Evolutionary conservation across 2,329 filamentous ascomycete species (phyloP), one percentile per base, ranked within the genome.

Genomic region (Neonectria neomacrospora): DNA sequence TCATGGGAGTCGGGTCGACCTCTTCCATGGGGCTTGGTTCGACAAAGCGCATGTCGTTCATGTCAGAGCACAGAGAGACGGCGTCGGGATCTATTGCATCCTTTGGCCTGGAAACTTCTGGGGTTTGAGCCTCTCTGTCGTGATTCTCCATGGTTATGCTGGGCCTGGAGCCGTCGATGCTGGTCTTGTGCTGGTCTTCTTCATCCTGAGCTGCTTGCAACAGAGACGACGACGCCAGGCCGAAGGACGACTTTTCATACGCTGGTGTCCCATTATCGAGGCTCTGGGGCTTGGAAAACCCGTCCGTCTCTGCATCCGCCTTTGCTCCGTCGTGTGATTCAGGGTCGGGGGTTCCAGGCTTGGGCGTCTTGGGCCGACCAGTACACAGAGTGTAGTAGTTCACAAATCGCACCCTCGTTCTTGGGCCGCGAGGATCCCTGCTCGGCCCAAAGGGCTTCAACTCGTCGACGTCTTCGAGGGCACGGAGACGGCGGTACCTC

Each of bases 321-420:
- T 67, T 58, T 12, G 28, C 39, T 10, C 65, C 65, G 1, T 58
- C 61, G 22, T 32, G 23, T 6, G 42, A 45, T 22, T 54, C 62
- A 3, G 54, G 30, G 2, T 63, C 42, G 8, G 58, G 60, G 7
- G 63, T 58, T 1, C 54, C 61, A 7, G 55, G 5, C 32, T 73
- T 73, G 18, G 72, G 69, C 5, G 67, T 57, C 69, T 91, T 94
- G 2, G 85, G 84, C 62, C 88, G 84, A 3, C 94, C 94, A 10
- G 91, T 90, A 68, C 91, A 94, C n/a, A 91, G 86, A 1, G 94
- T 97, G 75, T 95, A 97, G 76, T 97, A 97, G 74, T 97, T 97
- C 61, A 93, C 84, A 72, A 97, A 97, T 16, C 93, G 86, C 11
- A 96, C 86, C 55, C 90, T 83, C 2, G 82, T 80, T 2, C 80